Conservation (phyloP, 2,329 filamentous ascomycete species). For the Cladophialophora psammophila region DNA sequence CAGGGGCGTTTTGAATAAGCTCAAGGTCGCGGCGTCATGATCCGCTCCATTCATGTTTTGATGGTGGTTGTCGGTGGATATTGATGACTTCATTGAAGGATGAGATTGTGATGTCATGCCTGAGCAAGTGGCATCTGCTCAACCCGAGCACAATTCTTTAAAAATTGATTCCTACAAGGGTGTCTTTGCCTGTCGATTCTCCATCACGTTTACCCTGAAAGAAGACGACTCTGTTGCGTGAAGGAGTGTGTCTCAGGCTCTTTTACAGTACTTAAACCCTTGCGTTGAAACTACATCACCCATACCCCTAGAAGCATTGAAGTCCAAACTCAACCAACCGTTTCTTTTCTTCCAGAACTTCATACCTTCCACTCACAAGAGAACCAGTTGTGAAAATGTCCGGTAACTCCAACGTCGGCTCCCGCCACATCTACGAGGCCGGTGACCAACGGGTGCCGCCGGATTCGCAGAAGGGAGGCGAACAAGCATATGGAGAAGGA, state of each 20-base stretch:
- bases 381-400: slow-evolving; percentile 48
- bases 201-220: too few relatives aligned
- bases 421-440: slow-evolving; percentile 71
- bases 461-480: slow-evolving; percentile 52
- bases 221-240: too few relatives aligned
- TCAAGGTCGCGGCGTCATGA: slow-evolving; percentile 1
- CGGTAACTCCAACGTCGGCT: slow-evolving; percentile 71
- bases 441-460: slow-evolving; percentile 76
- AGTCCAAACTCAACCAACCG: not conserved
- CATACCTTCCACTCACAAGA: not conserved
- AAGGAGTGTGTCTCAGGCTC: too few relatives aligned
- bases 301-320: too few relatives aligned
- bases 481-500: slow-evolving; percentile 73
- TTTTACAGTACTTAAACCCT: too few relatives aligned
- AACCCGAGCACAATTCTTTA: not conserved
- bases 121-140: not conserved
- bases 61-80: slow-evolving; percentile 8
- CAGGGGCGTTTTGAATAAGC: not conserved
- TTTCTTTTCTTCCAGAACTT: not conserved
- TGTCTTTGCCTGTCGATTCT: too few relatives aligned
- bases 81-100: slow-evolving; percentile 21
- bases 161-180: too few relatives aligned
- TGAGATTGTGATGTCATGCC: slow-evolving; percentile 24
- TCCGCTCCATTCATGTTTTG: slow-evolving; percentile 3
- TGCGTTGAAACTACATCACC: too few relatives aligned